Conservation (phyloP, 176 grass and related monocot species). For the Bolboschoenus planiculmis region DNA sequence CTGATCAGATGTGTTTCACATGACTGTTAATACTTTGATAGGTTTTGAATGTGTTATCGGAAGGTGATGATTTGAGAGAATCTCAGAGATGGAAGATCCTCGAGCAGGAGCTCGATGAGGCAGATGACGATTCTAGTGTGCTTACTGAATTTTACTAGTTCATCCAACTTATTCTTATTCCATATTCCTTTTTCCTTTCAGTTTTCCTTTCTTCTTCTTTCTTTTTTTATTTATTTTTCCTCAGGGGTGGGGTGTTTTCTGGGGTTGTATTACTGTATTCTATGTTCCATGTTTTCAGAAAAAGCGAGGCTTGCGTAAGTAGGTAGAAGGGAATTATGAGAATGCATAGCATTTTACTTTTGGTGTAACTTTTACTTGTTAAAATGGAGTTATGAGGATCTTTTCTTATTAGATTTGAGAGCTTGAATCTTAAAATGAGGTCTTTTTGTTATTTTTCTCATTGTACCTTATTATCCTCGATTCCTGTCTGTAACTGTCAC, state of each 20-base stretch:
- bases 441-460: background rate
- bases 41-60: slow-evolving; percentile 64
- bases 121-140: slow-evolving; percentile 52
- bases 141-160: slow-evolving; percentile 38
- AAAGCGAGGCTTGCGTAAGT: background rate
- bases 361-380: background rate
- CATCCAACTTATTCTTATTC: background rate
- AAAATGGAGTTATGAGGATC: background rate
- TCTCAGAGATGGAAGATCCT: slow-evolving; percentile 73
- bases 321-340: background rate
- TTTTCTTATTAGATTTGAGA: background rate
- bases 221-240: background rate
- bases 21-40: slow-evolving; percentile 15
- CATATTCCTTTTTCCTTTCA: background rate
- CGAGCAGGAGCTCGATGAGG: slow-evolving; percentile 54
- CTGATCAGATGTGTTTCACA: background rate
- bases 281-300: background rate
- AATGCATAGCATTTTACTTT: slow-evolving; percentile 6
- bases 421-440: background rate
- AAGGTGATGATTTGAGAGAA: slow-evolving; percentile 42
- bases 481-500: background rate
- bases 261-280: background rate
- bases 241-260: no score
- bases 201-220: background rate
- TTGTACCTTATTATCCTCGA: background rate